A percentile compares a stretch with the other conserved stretches of the same genome.
phyloP scores from a whole-genome alignment of 495 filamentous ascomycete genomes.

The Penicillium flavigenum region DNA sequence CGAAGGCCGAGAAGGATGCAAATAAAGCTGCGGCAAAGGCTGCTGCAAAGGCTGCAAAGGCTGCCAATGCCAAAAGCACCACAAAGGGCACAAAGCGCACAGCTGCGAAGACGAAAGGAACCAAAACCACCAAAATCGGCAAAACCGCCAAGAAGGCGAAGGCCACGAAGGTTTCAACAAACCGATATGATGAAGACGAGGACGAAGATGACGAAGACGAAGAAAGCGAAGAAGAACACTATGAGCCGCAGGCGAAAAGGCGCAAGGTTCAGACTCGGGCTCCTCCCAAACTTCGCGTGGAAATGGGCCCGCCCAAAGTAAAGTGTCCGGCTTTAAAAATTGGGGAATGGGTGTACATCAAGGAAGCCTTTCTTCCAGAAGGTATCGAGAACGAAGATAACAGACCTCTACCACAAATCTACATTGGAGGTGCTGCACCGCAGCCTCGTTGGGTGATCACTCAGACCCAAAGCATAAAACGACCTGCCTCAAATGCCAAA shows the following conservation, averaged over 20 bases:
- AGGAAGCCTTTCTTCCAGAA: neutral
- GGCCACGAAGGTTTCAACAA: neutral
- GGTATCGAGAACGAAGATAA: neutral
- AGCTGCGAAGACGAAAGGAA: neutral
- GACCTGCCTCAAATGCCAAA: neutral
- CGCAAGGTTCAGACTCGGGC: neutral
- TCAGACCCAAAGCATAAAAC: neutral
- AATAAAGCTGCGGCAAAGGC: neutral
- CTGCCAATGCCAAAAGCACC: neutral
- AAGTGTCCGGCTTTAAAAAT: neutral
- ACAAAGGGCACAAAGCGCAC: neutral
- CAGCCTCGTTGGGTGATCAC: conserved; percentile 8
- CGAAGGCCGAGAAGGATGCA: neutral
- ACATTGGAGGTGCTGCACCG: conserved; percentile 2
- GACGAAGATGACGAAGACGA: neutral
- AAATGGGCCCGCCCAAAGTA: neutral
- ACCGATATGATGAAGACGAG: neutral
- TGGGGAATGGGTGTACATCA: neutral
- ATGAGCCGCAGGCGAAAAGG: neutral
- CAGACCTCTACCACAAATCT: neutral
- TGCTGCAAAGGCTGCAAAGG: neutral
- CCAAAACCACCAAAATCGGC: neutral
- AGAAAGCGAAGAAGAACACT: neutral
- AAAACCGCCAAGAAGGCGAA: neutral
- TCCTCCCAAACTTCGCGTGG: neutral